Evolutionary conservation across 2,329 filamentous ascomycete genomes (phyloP).

Genomic region (Microascus cirrosus): DNA sequence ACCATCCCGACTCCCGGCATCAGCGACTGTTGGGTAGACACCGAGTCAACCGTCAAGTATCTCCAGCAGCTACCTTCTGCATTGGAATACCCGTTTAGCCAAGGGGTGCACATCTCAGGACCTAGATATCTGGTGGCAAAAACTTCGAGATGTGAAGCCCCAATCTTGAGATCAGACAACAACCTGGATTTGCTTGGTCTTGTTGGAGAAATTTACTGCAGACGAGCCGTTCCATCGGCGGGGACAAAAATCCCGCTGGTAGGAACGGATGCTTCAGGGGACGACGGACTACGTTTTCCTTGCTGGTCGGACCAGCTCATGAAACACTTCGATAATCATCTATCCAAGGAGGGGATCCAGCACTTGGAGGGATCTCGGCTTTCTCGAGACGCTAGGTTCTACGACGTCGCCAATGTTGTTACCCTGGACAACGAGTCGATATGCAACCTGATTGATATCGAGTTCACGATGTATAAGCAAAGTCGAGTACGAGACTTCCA

Average conservation of each 20-base stretch:
- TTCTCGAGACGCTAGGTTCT: neutral
- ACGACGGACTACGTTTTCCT: constrained; percentile 7
- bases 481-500: neutral
- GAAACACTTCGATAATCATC: constrained; percentile 3
- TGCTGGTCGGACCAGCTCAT: constrained; percentile 4
- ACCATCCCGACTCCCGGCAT: neutral
- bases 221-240: neutral
- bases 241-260: constrained; percentile 1
- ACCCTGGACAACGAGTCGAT: neutral
- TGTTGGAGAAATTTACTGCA: neutral
- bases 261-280: constrained; percentile 7
- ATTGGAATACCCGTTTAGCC: neutral
- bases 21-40: neutral
- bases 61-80: neutral
- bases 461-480: neutral
- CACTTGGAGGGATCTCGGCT: constrained; percentile 1
- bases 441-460: neutral
- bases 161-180: neutral
- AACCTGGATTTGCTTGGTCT: neutral
- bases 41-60: neutral
- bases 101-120: neutral
- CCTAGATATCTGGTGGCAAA: neutral
- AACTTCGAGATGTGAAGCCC: neutral
- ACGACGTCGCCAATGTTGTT: neutral
- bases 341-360: constrained; percentile 5